Base-by-base conservation (phyloP, 2,329 filamentous ascomycete species). In the Penicillium sp. region DNA sequence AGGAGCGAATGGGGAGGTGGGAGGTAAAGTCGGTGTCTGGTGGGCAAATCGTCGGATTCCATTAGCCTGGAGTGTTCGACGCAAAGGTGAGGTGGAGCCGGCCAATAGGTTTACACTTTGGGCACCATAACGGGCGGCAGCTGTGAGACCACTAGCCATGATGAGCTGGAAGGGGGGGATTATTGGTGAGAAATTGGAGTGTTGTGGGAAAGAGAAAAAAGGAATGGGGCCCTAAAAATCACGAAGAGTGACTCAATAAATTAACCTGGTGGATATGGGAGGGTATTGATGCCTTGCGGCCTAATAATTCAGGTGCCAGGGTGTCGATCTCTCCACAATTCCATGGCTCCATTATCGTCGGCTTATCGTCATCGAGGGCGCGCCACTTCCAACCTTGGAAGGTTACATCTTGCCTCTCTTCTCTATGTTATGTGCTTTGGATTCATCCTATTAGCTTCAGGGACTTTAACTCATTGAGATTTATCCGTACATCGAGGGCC, bases 1-100 rank as follows among this genome's bases (percentile, higher is more conserved):
- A 46, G 91, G 89, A 19, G 83, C 78, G 67, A 83, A 83, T 11
- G 83, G 80, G 6, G 84, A 83, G 50, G 79, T 81, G 25, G 70
- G 67, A 28, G 77, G 76, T 43, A 73, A 64, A 30, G 75, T 69
- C 47, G 64, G 59, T 52, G 69, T 67, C 58, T 67, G 67, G 55
- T 67, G 63, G 50, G 67, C 69, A 62, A 73, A 75, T 59, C 60
- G 68, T 65, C 70, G 71, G 58, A 68, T 62, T 57, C 68, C 66
- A 55, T 63, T 65, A 64, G 58, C 65, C 58, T 62, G 62, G 51
- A 63, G 56, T 53, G 63, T 61, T 60, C 59, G 64, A 60, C 60
- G 60, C 58, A 63, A 62, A 61, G 53, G 59, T 60, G 55, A 65
- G 58, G 56, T 66, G 57, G 58, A 67, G 58, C 60, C 56, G 45